Evolutionary conservation across 2,329 filamentous ascomycete genomes (phyloP), one percentile per base, ranked within the genome.

Genomic region (Diaporthe citri): DNA sequence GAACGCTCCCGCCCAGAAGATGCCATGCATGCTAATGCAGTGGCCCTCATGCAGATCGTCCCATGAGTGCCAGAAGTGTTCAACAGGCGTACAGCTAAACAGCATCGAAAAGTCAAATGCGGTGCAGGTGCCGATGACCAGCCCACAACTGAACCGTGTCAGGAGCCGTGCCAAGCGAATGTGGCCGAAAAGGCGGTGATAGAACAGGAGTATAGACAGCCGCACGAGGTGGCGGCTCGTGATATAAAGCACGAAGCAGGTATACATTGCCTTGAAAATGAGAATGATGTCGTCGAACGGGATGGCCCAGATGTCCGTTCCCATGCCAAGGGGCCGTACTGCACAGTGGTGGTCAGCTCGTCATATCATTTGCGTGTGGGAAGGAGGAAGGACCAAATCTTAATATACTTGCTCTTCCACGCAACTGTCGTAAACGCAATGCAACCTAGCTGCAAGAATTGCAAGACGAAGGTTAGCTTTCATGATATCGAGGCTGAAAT

Each of bases 1-100:
- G n/a, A 43, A 13, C 13, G 67, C 67, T 39, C 67, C 67, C 1
- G 67, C 67, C 67, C 67, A 71, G 52, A 71, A 71, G 20, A 71
- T 43, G 3, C 4, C 67, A 20, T 71, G 67, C 1, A 34, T 22
- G 52, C 67, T 71, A 25, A 71, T 59, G 22, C 67, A 71, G 52
- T 6, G 22, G 25, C 67, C 67, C 7, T 10, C 2, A 20, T 43
- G 20, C 20, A n/a, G 15, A 25, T 31, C 52, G 8, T 71, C 67
- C 67, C 67, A 71, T 2, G 25, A 20, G 2, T 57, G 28, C 69
- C 69, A 71, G 34, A 60, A 71, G n/a, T 71, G 13, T 4, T 71
- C 17, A 9, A 71, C 51, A 1, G 69, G 69, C 13, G 43, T 36
- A 22, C 69, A 71, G 3, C 31, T n/a, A 28, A 71, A 46, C 1